Evolutionary conservation across 2,329 filamentous ascomycete genomes (phyloP), one percentile per base, ranked within the genome.

Genomic region (Decorospora gaudefroyi): DNA sequence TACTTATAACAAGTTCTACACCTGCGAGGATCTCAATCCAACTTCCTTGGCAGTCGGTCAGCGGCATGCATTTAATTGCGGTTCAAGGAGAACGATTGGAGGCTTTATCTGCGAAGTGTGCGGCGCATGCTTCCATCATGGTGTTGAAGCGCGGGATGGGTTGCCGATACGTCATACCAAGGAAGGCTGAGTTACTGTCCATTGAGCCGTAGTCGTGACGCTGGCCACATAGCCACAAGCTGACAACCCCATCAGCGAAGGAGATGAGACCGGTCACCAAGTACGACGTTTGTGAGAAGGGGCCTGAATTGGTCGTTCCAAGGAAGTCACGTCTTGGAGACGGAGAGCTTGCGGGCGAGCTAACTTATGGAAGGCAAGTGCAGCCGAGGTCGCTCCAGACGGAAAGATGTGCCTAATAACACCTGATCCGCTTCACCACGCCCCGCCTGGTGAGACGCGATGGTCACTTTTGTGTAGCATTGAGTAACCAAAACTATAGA

Each of bases 381-480:
- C 35, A 56, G 45, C 51, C 53, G 57, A 43, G 10, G 22, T 17
- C n/a, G 22, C 32, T 43, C 27, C 13, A 51, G 29, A 51, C 25
- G 52, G 45, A 46, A 57, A 45, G 45, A 36, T 22, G 53, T 57
- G 53, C 55, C 51, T 51, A 55, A 40, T 16, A 22, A 26, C 25
- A 32, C 44, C 51, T 35, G 19, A 53, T 57, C 47, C 19, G 44
- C 49, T 37, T 18, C 23, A 31, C 34, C 42, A 46, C 29, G 40
- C 52, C 53, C 55, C 57, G 47, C 46, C 46, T 33, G 40, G 51
- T 46, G 43, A 50, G 34, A 51, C 49, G n/a, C 12, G 19, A 18
- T 42, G 49, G 47, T n/a, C 54, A 51, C 52, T 43, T 40, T 51
- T 49, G 53, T 57, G 42, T 46, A 46, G 42, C 54, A 19, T 50